A percentile compares a stretch with the other conserved stretches of the same genome.
Conservation (phyloP, 2,329 filamentous ascomycete species). For the Akanthomyces dipterigenus region DNA sequence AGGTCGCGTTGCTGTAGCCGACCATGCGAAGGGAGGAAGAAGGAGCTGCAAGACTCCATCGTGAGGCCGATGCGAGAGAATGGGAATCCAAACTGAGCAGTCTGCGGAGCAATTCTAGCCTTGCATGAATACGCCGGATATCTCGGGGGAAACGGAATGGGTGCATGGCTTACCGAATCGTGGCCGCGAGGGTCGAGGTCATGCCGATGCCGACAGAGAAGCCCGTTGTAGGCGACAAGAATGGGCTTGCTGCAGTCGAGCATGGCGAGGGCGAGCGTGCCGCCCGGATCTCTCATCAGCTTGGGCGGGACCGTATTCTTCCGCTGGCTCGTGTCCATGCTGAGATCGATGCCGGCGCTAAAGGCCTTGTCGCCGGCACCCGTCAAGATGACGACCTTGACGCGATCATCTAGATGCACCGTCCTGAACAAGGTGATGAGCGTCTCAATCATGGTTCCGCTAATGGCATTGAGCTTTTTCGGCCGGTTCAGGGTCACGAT, state of each 20-base stretch:
- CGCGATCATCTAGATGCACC: constrained; percentile 48
- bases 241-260: constrained; percentile 16
- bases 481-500: constrained; percentile 47
- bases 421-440: constrained; percentile 42
- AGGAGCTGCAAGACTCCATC: constrained; percentile 15
- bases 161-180: constrained; percentile 8
- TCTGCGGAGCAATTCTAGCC: constrained; percentile 5
- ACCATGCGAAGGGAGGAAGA: constrained; percentile 14
- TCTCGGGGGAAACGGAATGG: neutral
- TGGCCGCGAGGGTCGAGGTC: constrained; percentile 13
- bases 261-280: constrained; percentile 12
- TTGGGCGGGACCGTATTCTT: neutral
- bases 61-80: constrained; percentile 15
- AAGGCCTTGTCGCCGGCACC: constrained; percentile 51
- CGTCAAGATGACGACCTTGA: constrained; percentile 54
- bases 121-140: neutral
- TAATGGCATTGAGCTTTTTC: constrained; percentile 48
- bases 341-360: constrained; percentile 56
- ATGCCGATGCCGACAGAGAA: constrained; percentile 15
- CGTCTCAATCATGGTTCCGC: constrained; percentile 33
- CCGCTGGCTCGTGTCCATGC: constrained; percentile 3
- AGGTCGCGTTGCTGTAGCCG: constrained; percentile 13
- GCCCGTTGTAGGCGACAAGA: constrained; percentile 16
- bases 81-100: constrained; percentile 13
- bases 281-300: constrained; percentile 29